These are phyloP conservation scores for Hypoxylon intermedium DNA, from an alignment of 495 filamentous ascomycete species.

Conservation along the genomic window DNA sequence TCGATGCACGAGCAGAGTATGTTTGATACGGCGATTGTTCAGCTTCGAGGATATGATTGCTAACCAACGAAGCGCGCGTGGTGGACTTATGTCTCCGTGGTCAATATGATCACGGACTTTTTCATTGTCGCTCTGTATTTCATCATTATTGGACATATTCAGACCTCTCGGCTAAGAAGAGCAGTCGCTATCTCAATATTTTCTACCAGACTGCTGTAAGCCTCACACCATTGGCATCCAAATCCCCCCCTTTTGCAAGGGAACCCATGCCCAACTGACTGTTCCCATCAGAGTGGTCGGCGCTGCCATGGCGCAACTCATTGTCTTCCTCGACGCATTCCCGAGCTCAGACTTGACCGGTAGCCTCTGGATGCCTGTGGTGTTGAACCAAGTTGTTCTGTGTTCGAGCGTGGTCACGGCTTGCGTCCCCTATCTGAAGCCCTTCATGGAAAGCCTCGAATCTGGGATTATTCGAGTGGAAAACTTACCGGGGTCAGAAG, in stretches of 20 bases:
- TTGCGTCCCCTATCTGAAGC: conserved; percentile 56
- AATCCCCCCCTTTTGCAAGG: no score
- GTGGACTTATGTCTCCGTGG: conserved; percentile 48
- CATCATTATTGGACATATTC: conserved; percentile 46
- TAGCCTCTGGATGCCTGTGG: conserved; percentile 41
- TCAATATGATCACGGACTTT: conserved; percentile 49
- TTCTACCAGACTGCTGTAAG: conserved; percentile 48
- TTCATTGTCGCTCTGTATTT: conserved; percentile 46
- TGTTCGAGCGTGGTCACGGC: conserved; percentile 52
- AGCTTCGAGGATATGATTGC: no score
- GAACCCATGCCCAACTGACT: no score
- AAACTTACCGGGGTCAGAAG: conserved; percentile 33
- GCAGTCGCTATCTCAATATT: conserved; percentile 44
- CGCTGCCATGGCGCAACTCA: no score
- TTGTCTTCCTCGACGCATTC: conserved; percentile 31
- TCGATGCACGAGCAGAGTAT: conserved; percentile 48
- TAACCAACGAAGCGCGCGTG: conserved; percentile 41
- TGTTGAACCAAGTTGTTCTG: conserved; percentile 49
- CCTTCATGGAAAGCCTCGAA: conserved; percentile 54
- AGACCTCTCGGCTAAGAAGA: conserved; percentile 45
- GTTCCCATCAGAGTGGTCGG: no score
- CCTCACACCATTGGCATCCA: conserved; percentile 37
- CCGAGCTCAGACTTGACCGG: conserved; percentile 33
- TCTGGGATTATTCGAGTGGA: conserved; percentile 52
- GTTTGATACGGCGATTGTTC: conserved; percentile 16